phyloP scores from a whole-genome alignment of 306 rosid genomes.

The Lablab purpureus region DNA sequence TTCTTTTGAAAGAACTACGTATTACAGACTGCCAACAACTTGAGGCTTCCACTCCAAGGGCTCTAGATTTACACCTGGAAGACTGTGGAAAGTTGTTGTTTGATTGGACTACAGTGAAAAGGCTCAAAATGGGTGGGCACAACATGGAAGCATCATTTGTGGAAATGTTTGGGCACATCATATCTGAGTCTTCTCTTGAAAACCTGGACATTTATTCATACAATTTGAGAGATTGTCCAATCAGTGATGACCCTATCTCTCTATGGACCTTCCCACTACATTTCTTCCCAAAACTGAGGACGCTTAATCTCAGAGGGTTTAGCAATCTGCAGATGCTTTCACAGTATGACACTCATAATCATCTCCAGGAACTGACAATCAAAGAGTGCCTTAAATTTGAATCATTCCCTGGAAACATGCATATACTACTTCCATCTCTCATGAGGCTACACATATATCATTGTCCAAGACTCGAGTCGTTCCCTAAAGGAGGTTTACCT shows the following conservation, averaged over 20 bases:
- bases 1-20: not conserved
- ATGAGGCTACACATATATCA: rapidly evolving
- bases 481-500: not conserved
- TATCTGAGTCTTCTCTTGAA: no score
- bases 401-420: not conserved
- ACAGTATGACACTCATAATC: not conserved
- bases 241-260: not conserved
- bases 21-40: not conserved
- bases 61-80: not conserved
- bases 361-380: not conserved
- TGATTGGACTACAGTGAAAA: not conserved
- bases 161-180: no score
- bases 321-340: not conserved
- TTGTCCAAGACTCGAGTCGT: not conserved
- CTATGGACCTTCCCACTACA: not conserved
- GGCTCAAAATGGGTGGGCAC: not conserved
- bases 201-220: no score
- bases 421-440: not conserved
- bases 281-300: not conserved
- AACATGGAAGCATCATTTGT: not conserved
- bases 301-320: not conserved
- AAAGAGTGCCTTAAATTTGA: not conserved
- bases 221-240: no score
- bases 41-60: not conserved
- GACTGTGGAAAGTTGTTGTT: not conserved